A percentile compares a stretch with the other conserved stretches of the same genome.
Conservation (phyloP, 2,329 filamentous ascomycete genomes). For the Aaosphaeria arxii region DNA sequence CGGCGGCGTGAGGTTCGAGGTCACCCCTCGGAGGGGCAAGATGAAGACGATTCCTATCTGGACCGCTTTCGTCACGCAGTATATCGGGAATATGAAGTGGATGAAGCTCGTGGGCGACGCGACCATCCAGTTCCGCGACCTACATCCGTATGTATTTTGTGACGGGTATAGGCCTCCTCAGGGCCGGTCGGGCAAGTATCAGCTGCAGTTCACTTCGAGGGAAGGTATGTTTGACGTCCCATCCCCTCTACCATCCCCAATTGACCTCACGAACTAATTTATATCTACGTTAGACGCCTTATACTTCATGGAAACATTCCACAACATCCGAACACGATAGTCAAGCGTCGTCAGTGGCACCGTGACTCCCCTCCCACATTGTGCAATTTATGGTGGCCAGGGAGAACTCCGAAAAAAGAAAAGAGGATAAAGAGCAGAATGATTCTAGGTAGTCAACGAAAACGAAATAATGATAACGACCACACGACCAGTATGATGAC, state of each 20-base stretch:
- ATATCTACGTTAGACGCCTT: slow-evolving; percentile 17
- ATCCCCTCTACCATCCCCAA: no score
- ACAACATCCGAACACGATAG: slow-evolving; percentile 21
- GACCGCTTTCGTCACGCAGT: slow-evolving; percentile 48
- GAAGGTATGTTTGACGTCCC: slow-evolving; percentile 20
- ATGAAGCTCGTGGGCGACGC: slow-evolving; percentile 42
- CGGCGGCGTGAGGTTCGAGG: slow-evolving; percentile 54
- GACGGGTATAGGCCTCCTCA: slow-evolving; percentile 44
- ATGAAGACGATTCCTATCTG: slow-evolving; percentile 57
- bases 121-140: slow-evolving; percentile 48
- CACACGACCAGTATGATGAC: no score
- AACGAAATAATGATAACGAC: no score
- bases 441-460: no score
- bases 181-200: slow-evolving; percentile 26
- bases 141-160: slow-evolving; percentile 54
- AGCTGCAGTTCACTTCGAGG: slow-evolving; percentile 29
- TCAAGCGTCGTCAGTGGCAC: neutral
- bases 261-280: no score
- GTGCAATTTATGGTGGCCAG: no score
- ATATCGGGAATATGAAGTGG: slow-evolving; percentile 48
- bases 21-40: slow-evolving; percentile 52
- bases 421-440: no score
- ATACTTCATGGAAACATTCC: slow-evolving; percentile 30
- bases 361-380: no score
- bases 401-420: no score